Evolutionary conservation across 345 rosid genomes (phyloP).

Genomic region (Brassica incana): DNA sequence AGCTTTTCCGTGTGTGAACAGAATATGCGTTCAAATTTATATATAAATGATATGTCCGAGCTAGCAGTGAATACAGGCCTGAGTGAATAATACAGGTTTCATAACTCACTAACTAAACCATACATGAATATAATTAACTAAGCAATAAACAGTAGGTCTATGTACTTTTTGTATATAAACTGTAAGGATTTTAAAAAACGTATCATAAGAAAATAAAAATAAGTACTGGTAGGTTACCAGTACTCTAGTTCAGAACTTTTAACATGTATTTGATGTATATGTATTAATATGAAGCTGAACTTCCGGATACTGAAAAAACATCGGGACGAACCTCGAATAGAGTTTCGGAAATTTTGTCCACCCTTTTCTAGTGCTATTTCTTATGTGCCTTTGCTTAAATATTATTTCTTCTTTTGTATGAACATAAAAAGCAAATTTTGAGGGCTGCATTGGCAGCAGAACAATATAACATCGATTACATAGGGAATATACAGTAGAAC

Average conservation of each 20-base stretch:
- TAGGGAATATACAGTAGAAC: not conserved
- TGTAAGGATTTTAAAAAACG: not conserved
- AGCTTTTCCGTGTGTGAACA: slow-evolving; percentile 24
- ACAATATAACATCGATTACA: not conserved
- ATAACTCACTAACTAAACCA: not conserved
- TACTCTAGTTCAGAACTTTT: not conserved
- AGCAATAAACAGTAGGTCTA: not conserved
- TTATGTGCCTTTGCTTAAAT: not conserved
- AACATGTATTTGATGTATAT: not conserved
- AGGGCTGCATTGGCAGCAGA: not conserved
- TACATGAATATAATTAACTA: not conserved
- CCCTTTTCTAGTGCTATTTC: not conserved
- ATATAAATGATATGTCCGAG: not conserved
- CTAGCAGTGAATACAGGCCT: not conserved
- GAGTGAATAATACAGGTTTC: not conserved
- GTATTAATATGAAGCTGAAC: not conserved
- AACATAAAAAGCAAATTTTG: not conserved
- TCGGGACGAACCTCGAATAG: not conserved
- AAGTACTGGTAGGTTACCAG: not conserved
- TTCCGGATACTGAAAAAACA: not conserved
- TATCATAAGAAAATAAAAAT: no score
- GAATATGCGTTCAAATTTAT: not conserved
- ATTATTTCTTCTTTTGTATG: not conserved
- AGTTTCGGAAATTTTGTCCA: not conserved
- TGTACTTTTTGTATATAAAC: not conserved